A percentile compares a stretch with the other conserved stretches of the same genome.
Evolutionary conservation across 345 rosid genomes (phyloP).

Genomic region (Ceriops decandra): DNA sequence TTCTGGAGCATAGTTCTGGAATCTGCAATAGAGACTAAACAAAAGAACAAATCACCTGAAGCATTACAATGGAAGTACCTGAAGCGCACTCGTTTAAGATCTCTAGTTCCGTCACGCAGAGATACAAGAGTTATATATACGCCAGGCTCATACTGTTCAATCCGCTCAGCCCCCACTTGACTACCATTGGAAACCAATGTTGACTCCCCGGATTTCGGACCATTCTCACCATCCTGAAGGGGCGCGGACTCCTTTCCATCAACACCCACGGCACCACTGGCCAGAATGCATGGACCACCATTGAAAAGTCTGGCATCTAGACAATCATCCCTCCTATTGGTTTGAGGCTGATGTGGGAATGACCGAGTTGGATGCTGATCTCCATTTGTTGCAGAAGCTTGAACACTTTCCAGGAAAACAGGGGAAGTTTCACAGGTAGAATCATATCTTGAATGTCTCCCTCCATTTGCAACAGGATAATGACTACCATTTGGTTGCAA

Average conservation of each 20-base stretch:
- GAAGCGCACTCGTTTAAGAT: slow-evolving; percentile 96
- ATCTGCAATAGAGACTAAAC: neutral
- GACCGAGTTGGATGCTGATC: slow-evolving; percentile 31
- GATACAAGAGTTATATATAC: slow-evolving; percentile 87
- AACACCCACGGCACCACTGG: slow-evolving; percentile 35
- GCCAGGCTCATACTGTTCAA: slow-evolving; percentile 90
- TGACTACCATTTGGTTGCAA: slow-evolving; percentile 67
- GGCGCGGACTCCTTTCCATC: slow-evolving; percentile 51
- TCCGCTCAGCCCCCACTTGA: slow-evolving; percentile 89
- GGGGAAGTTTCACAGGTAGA: slow-evolving; percentile 45
- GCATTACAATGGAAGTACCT: slow-evolving; percentile 44
- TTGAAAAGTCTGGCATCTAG: slow-evolving; percentile 41
- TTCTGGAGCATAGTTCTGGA: too few species aligned
- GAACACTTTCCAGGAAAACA: slow-evolving; percentile 42
- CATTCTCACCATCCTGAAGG: slow-evolving; percentile 44
- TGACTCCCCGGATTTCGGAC: slow-evolving; percentile 49
- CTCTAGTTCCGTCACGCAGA: slow-evolving; percentile 90
- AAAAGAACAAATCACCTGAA: neutral
- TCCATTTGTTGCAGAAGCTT: slow-evolving; percentile 42
- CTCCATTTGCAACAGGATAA: slow-evolving; percentile 53
- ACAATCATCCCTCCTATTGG: slow-evolving; percentile 41
- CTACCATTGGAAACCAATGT: slow-evolving; percentile 34
- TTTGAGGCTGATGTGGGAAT: slow-evolving; percentile 40
- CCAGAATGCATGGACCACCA: slow-evolving; percentile 41
- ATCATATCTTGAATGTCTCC: slow-evolving; percentile 57